Conservation (phyloP, 768 basidiomycete genomes). For the Leccinum obscurum region DNA sequence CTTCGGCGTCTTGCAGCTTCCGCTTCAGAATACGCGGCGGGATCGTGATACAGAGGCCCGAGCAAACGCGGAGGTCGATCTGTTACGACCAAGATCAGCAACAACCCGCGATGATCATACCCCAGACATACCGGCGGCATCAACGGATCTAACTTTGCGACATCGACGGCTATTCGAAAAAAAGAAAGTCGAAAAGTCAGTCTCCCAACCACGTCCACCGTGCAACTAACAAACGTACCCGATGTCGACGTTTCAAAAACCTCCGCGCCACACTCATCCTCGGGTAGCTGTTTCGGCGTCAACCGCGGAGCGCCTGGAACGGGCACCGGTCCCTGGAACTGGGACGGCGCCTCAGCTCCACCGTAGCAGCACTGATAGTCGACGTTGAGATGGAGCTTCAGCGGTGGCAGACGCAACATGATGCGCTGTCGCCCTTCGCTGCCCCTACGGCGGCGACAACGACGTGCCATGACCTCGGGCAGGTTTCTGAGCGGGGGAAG, state of each 20-base stretch:
- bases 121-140: slow-evolving; percentile 21
- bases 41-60: slow-evolving; percentile 29
- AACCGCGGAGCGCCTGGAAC: slow-evolving; percentile 30
- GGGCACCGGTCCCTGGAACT: not conserved
- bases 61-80: slow-evolving; percentile 9
- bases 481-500: not conserved
- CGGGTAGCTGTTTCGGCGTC: slow-evolving; percentile 25
- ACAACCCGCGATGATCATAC: not conserved
- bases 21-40: slow-evolving; percentile 24
- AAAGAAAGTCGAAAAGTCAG: not conserved
- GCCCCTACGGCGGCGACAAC: not conserved
- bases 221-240: slow-evolving; percentile 12
- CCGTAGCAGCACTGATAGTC: not conserved
- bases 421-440: slow-evolving; percentile 5
- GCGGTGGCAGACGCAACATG: slow-evolving; percentile 14
- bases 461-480: slow-evolving; percentile 11
- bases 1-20: slow-evolving; percentile 23
- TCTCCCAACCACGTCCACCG: not conserved
- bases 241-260: slow-evolving; percentile 9
- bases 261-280: slow-evolving; percentile 22
- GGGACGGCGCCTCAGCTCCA: not conserved
- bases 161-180: slow-evolving; percentile 12
- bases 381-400: slow-evolving; percentile 8
- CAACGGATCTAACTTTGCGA: not conserved
- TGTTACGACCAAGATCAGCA: slow-evolving; percentile 1